Evolutionary conservation across 2,329 filamentous ascomycete species (phyloP).

Genomic region (Scolecobasidium constrictum): DNA sequence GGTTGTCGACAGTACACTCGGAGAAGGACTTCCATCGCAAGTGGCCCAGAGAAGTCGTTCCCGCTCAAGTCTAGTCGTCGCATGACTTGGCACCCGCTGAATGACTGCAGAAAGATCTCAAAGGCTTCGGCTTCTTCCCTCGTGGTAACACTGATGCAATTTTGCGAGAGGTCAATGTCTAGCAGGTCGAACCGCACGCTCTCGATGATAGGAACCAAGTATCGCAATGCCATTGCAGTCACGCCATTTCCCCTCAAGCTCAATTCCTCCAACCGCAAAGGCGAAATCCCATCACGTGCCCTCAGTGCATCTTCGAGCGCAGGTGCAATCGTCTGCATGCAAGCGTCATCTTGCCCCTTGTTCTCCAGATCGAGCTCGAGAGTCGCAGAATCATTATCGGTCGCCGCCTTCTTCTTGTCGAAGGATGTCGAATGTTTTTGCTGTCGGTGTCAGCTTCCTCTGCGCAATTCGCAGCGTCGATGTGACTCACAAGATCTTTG

Average conservation of each 20-base stretch:
- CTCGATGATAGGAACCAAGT: conserved; percentile 30
- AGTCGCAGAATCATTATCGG: conserved; percentile 18
- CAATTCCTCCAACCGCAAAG: conserved; percentile 33
- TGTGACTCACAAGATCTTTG: conserved; percentile 28
- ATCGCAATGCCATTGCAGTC: conserved; percentile 28
- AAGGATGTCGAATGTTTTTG: conserved; percentile 1
- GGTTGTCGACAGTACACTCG: conserved; percentile 28
- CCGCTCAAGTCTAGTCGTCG: conserved; percentile 34
- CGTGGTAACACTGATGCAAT: conserved; percentile 29
- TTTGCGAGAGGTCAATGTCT: conserved; percentile 36
- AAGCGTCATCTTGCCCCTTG: conserved; percentile 36
- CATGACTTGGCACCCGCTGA: conserved; percentile 30
- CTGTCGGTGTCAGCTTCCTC: conserved; percentile 17
- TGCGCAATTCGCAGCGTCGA: conserved; percentile 7
- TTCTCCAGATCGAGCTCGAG: conserved; percentile 35
- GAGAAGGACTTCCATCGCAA: conserved; percentile 34
- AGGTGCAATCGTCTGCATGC: conserved; percentile 30
- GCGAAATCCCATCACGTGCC: conserved; percentile 16
- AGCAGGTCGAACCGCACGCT: conserved; percentile 33
- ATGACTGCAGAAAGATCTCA: conserved; percentile 33
- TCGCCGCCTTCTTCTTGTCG: conserved; percentile 21
- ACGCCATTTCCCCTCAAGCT: conserved; percentile 34
- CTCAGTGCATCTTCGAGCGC: conserved; percentile 30
- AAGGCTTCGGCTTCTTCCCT: conserved; percentile 28
- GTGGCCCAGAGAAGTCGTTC: conserved; percentile 29